phyloP scores from a whole-genome alignment of 2,329 filamentous ascomycete genomes.

The Xylaria sp. region DNA sequence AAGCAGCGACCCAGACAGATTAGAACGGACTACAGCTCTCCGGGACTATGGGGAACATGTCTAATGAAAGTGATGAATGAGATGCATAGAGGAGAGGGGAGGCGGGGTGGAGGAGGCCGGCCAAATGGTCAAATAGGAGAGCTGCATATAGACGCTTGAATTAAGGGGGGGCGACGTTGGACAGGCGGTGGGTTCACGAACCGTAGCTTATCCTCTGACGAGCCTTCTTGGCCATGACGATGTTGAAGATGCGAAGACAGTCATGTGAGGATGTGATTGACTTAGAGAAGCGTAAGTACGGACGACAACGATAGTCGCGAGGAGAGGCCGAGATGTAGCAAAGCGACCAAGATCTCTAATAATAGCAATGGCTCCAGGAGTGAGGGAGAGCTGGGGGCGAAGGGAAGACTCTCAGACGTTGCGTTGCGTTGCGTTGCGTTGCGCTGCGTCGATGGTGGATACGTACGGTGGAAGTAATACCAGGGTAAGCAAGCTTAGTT shows the following conservation, averaged over 20 bases:
- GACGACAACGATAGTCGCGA: slow-evolving; percentile 14
- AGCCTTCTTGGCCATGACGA: slow-evolving; percentile 70
- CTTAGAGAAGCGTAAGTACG: not conserved
- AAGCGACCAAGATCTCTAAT: slow-evolving; percentile 11
- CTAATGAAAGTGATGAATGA: not conserved
- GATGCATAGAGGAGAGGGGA: slow-evolving; percentile 23
- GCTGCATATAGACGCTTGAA: slow-evolving; percentile 24
- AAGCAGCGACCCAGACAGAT: slow-evolving; percentile 28
- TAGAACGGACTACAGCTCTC: slow-evolving; percentile 30
- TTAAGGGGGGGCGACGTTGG: slow-evolving; percentile 1
- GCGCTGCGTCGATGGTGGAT: slow-evolving; percentile 8
- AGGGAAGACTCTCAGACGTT: not conserved
- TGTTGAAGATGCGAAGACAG: slow-evolving; percentile 30
- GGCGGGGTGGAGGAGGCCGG: slow-evolving; percentile 45
- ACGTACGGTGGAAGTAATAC: slow-evolving; percentile 5
- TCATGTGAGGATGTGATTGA: slow-evolving; percentile 34
- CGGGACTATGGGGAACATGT: not conserved
- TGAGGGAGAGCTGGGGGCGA: not conserved
- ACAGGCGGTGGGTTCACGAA: slow-evolving; percentile 51
- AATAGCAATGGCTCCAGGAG: slow-evolving; percentile 10
- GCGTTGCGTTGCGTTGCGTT: slow-evolving; percentile 12
- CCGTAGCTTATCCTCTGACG: slow-evolving; percentile 75
- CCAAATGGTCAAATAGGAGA: slow-evolving; percentile 26
- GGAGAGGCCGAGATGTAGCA: slow-evolving; percentile 1
- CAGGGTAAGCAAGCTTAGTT: not conserved